These are phyloP conservation scores for Usnea hakonensis DNA, from an alignment of 495 filamentous ascomycete genomes.

Conservation along the genomic window DNA sequence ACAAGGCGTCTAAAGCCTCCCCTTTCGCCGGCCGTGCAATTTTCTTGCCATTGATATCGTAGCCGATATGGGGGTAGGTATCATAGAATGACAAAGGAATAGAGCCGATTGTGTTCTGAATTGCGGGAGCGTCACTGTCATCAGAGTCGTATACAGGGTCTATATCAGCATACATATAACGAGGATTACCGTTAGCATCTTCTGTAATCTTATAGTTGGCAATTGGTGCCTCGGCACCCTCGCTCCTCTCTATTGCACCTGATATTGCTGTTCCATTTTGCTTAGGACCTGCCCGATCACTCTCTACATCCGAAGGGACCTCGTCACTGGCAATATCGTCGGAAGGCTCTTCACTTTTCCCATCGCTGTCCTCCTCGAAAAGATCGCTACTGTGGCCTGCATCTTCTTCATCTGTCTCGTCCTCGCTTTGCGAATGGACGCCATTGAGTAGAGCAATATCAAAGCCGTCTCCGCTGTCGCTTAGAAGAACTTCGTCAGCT, in stretches of 20 bases:
- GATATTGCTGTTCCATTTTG: slow-evolving; percentile 7
- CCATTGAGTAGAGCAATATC: slow-evolving; percentile 55
- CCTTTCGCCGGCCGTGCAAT: slow-evolving; percentile 94
- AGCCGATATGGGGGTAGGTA: slow-evolving; percentile 94
- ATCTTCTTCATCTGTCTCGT: slow-evolving; percentile 34
- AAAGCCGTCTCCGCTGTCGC: slow-evolving; percentile 59
- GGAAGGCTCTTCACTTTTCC: slow-evolving; percentile 34
- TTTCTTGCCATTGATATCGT: slow-evolving; percentile 97
- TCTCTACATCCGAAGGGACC: slow-evolving; percentile 38
- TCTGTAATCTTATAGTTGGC: slow-evolving; percentile 43
- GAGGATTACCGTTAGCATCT: slow-evolving; percentile 66
- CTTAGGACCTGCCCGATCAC: slow-evolving; percentile 24
- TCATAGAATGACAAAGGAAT: slow-evolving; percentile 95
- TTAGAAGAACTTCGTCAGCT: slow-evolving; percentile 39
- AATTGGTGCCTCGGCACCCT: slow-evolving; percentile 24
- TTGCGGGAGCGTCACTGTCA: slow-evolving; percentile 73
- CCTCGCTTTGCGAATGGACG: slow-evolving; percentile 49
- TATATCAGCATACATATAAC: slow-evolving; percentile 79
- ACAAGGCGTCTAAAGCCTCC: slow-evolving; percentile 83
- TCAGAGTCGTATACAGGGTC: slow-evolving; percentile 95
- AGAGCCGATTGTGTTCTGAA: slow-evolving; percentile 85
- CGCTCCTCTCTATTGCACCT: slow-evolving; percentile 21
- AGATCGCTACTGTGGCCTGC: slow-evolving; percentile 40
- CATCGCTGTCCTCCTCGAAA: slow-evolving; percentile 40
- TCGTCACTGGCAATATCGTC: slow-evolving; percentile 46